A percentile compares a stretch with the other conserved stretches of the same genome.
phyloP scores from a whole-genome alignment of 768 basidiomycete genomes.

The Steccherinum ochraceum region DNA sequence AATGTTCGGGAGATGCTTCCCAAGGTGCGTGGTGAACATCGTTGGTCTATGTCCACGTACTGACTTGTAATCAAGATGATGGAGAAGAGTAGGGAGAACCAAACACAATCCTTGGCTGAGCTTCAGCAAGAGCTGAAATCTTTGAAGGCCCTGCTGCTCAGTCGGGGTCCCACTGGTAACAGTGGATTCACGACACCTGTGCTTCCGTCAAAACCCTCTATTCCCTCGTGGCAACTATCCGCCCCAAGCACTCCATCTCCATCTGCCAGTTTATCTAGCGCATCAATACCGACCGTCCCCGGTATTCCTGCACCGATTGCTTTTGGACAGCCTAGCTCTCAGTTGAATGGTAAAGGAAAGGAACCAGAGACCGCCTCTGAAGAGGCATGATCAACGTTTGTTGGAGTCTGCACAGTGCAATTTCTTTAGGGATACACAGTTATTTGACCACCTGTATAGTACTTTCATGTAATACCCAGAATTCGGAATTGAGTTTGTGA shows the following conservation, averaged over 20 bases:
- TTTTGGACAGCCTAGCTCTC: background rate
- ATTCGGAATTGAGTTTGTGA: no score
- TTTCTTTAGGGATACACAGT: no score
- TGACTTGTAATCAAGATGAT: no score
- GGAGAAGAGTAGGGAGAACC: constrained; percentile 84
- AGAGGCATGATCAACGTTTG: background rate
- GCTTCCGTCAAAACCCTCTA: constrained; percentile 56
- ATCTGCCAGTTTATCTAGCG: constrained; percentile 5
- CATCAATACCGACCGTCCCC: constrained; percentile 11
- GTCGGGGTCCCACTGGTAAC: constrained; percentile 50
- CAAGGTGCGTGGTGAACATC: constrained; percentile 57
- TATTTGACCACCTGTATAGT: no score
- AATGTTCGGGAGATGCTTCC: constrained; percentile 90
- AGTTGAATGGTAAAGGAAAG: constrained; percentile 52
- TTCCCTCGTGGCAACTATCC: constrained; percentile 90
- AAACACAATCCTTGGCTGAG: constrained; percentile 76
- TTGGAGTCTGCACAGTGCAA: background rate
- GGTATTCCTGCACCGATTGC: constrained; percentile 12
- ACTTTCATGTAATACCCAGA: no score
- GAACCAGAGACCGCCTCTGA: constrained; percentile 31
- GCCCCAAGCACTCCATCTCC: constrained; percentile 14
- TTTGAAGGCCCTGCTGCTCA: constrained; percentile 81
- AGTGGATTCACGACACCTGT: constrained; percentile 44
- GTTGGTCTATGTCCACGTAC: no score
- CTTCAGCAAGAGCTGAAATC: constrained; percentile 94